These are phyloP conservation scores for Scedosporium boydii DNA, from an alignment of 2,329 filamentous ascomycete genomes.

Conservation along the genomic window DNA sequence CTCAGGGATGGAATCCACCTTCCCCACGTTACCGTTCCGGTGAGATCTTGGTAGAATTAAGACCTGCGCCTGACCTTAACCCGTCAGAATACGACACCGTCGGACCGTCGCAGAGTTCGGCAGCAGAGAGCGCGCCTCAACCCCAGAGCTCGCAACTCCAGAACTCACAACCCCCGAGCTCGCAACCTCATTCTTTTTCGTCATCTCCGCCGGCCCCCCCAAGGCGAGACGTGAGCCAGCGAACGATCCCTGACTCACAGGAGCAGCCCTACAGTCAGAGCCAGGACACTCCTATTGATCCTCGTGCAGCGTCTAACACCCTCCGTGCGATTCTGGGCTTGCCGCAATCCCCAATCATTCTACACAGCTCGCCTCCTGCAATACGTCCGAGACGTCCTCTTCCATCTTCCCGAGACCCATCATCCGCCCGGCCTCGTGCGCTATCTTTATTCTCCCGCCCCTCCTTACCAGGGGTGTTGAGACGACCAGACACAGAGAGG, in stretches of 20 bases:
- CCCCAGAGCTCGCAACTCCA: constrained; percentile 25
- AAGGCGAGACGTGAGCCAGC: constrained; percentile 24
- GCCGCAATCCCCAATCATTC: constrained; percentile 4
- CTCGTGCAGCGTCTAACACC: constrained; percentile 13
- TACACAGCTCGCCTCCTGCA: constrained; percentile 11
- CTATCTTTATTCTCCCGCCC: background rate
- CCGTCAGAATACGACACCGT: constrained; percentile 25
- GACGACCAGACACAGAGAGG: constrained; percentile 1
- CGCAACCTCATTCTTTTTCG: background rate
- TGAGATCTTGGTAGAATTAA: constrained; percentile 20
- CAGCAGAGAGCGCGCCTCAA: constrained; percentile 18
- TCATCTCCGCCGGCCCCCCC: background rate
- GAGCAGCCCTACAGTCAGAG: constrained; percentile 13
- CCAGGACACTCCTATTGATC: constrained; percentile 12
- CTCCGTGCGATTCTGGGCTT: constrained; percentile 6
- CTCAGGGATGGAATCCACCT: constrained; percentile 11
- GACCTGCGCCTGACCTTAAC: constrained; percentile 22
- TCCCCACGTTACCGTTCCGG: constrained; percentile 7
- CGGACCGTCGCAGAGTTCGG: constrained; percentile 18
- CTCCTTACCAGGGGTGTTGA: background rate
- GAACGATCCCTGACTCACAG: constrained; percentile 35
- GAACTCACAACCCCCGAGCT: background rate
- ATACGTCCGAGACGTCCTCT: background rate
- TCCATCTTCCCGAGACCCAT: background rate
- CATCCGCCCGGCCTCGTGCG: background rate